Evolutionary conservation across 192 early-diverging fungal genomes (phyloP).

Genomic region (Ambispora gerdemannii): DNA sequence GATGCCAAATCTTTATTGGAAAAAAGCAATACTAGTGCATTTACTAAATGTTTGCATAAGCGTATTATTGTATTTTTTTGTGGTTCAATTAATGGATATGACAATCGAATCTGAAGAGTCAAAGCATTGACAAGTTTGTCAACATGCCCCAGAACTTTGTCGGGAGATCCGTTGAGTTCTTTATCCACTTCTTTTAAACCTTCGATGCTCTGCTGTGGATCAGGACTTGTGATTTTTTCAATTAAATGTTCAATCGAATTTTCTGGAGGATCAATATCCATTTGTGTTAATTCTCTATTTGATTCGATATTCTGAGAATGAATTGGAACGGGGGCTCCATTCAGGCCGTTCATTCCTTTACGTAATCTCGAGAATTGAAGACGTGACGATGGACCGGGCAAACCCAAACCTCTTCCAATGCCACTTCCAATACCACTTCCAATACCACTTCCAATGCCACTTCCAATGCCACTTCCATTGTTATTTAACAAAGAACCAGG

Average conservation of each 20-base stretch:
- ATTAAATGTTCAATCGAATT: constrained; percentile 26
- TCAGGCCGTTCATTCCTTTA: constrained; percentile 11
- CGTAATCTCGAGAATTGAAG: constrained; percentile 20
- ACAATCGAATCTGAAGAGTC: constrained; percentile 70
- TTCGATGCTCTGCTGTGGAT: constrained; percentile 63
- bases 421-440: background rate
- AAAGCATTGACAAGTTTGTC: constrained; percentile 69
- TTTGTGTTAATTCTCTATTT: constrained; percentile 6
- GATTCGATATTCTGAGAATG: constrained; percentile 15
- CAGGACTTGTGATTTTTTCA: constrained; percentile 64
- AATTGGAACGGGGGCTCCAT: constrained; percentile 3
- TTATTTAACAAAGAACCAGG: constrained; percentile 17
- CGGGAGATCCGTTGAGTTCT: constrained; percentile 49
- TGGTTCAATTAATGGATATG: constrained; percentile 59
- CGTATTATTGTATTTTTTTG: constrained; percentile 50
- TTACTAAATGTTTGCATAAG: constrained; percentile 78
- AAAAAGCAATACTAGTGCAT: constrained; percentile 77
- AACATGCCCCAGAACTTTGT: constrained; percentile 55
- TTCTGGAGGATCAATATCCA: constrained; percentile 25
- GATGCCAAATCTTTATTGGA: constrained; percentile 61
- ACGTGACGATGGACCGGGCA: constrained; percentile 16
- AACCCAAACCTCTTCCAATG: constrained; percentile 12
- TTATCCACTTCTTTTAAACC: constrained; percentile 75
- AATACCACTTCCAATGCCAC: background rate
- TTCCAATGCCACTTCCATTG: background rate